A percentile compares a stretch with the other conserved stretches of the same genome.
phyloP scores from a whole-genome alignment of 768 basidiomycete species.

The Cystoderma amianthinum region DNA sequence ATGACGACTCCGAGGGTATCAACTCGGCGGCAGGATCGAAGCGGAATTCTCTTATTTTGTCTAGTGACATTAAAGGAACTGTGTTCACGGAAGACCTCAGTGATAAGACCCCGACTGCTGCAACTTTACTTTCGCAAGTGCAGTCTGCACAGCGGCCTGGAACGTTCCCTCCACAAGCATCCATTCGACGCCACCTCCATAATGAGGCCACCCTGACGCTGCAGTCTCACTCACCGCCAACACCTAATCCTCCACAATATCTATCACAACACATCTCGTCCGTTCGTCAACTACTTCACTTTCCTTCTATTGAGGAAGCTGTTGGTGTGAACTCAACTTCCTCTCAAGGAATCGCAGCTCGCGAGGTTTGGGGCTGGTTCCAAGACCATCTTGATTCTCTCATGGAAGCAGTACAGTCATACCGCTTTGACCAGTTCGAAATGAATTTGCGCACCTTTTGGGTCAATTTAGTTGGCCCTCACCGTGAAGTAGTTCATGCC shows the following conservation, averaged over 20 bases:
- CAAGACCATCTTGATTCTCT: constrained; percentile 84
- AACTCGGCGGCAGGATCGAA: constrained; percentile 60
- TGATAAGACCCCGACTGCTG: constrained; percentile 84
- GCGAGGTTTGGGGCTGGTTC: constrained; percentile 91
- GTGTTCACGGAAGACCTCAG: constrained; percentile 59
- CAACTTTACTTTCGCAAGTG: constrained; percentile 68
- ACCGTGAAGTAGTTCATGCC: constrained; percentile 85
- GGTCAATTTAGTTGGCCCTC: constrained; percentile 63
- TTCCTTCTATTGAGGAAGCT: constrained; percentile 84
- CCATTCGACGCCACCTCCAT: constrained; percentile 70
- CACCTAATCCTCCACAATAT: constrained; percentile 37
- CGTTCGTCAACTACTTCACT: constrained; percentile 72
- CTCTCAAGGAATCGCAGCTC: constrained; percentile 69
- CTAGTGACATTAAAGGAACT: constrained; percentile 54
- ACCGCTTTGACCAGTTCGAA: constrained; percentile 88
- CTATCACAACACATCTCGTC: constrained; percentile 50
- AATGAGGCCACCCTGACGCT: constrained; percentile 49
- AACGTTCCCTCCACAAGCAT: constrained; percentile 61
- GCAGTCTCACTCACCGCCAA: constrained; percentile 50
- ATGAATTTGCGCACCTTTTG: constrained; percentile 84
- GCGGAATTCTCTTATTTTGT: constrained; percentile 64
- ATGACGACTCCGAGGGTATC: constrained; percentile 75
- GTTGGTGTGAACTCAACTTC: constrained; percentile 69
- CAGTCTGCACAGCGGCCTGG: constrained; percentile 62
- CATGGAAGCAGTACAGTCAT: constrained; percentile 67